These are phyloP conservation scores for Daldinia vernicosa DNA, from an alignment of 495 filamentous ascomycete species.

Conservation along the genomic window DNA sequence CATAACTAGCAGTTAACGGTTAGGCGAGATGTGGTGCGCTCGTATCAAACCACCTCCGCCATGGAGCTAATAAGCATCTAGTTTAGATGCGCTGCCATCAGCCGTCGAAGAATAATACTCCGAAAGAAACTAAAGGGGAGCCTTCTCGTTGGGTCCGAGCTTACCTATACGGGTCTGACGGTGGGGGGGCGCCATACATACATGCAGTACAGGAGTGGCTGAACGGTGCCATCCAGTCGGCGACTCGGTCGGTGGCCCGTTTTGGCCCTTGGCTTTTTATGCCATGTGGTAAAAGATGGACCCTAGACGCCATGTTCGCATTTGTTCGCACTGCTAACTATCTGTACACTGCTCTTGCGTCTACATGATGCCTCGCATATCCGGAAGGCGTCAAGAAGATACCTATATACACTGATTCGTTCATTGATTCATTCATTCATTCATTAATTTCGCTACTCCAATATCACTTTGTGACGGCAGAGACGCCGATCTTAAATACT, in stretches of 20 bases:
- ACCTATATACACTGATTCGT: too few relatives aligned
- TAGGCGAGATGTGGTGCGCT: slow-evolving; percentile 27
- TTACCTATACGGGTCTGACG: slow-evolving; percentile 36
- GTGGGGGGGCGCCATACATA: slow-evolving; percentile 9
- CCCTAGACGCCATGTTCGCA: slow-evolving; percentile 7
- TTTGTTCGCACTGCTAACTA: not conserved
- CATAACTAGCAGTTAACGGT: slow-evolving; percentile 8
- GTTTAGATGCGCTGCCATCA: slow-evolving; percentile 37
- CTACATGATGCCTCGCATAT: not conserved
- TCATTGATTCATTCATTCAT: not conserved
- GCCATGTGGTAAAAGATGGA: slow-evolving; percentile 24
- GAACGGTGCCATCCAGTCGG: slow-evolving; percentile 15
- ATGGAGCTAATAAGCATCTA: slow-evolving; percentile 27
- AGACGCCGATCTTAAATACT: slow-evolving; percentile 36
- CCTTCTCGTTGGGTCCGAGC: slow-evolving; percentile 34
- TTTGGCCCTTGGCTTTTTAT: slow-evolving; percentile 25
- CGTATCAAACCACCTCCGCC: slow-evolving; percentile 35
- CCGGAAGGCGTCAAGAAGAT: not conserved
- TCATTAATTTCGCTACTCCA: not conserved
- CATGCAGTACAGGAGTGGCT: slow-evolving; percentile 13
- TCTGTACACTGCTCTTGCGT: slow-evolving; percentile 1
- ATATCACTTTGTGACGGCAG: slow-evolving; percentile 11
- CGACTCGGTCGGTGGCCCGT: slow-evolving; percentile 20
- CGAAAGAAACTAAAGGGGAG: slow-evolving; percentile 18
- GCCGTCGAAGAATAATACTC: slow-evolving; percentile 37